phyloP scores from a whole-genome alignment of 495 filamentous ascomycete species.

The Tuber brumale region DNA sequence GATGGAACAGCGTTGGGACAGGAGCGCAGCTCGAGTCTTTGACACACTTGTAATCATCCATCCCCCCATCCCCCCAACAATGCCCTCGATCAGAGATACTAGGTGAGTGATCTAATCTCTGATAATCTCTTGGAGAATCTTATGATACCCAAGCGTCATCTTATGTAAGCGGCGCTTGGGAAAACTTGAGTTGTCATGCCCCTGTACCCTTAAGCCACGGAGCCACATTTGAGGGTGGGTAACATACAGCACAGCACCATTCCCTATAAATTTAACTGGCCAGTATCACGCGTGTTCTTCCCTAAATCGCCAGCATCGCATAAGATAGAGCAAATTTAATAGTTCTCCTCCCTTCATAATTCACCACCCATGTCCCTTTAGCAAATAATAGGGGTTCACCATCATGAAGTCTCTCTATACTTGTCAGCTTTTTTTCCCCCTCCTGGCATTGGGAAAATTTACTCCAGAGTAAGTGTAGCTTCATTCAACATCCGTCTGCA shows the following conservation, averaged over 20 bases:
- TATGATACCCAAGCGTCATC: not conserved
- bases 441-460: slow-evolving; percentile 13
- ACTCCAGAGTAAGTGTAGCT: slow-evolving; percentile 27
- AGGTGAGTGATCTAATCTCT: not conserved
- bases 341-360: not conserved
- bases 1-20: not conserved
- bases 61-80: too few species aligned
- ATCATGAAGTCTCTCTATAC: not conserved
- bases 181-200: not conserved
- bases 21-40: too few species aligned
- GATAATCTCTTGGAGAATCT: not conserved
- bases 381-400: not conserved
- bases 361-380: not conserved
- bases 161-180: not conserved
- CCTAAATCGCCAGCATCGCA: not conserved
- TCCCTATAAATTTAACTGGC: too few species aligned
- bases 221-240: not conserved
- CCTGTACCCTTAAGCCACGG: not conserved
- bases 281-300: not conserved
- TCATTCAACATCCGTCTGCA: not conserved
- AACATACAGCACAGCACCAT: too few species aligned
- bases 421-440: not conserved
- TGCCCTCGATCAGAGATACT: not conserved
- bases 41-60: too few species aligned
- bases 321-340: not conserved